Evolutionary conservation across 805 yeast genomes (phyloP).

Genomic region (Cyberlindnera maclurae): DNA sequence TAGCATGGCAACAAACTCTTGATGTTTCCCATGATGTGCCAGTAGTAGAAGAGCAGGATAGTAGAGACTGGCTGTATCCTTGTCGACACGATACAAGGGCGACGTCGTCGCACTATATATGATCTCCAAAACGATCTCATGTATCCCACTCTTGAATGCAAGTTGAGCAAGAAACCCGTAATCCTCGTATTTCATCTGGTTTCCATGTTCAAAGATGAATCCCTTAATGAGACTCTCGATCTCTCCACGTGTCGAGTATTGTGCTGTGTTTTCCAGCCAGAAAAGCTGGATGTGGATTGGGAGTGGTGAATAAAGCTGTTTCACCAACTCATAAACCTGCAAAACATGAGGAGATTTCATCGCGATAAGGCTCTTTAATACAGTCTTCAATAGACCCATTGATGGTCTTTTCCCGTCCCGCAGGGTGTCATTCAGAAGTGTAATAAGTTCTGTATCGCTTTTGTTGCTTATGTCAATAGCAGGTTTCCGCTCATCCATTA

Average conservation of each 20-base stretch:
- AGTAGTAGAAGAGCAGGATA: constrained; percentile 6
- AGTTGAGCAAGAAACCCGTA: constrained; percentile 8
- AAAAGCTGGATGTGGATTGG: constrained; percentile 13
- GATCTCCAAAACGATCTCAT: neutral
- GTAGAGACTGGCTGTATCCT: constrained; percentile 5
- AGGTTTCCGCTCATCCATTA: neutral
- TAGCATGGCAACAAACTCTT: neutral
- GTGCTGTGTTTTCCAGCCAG: constrained; percentile 5
- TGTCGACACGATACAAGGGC: constrained; percentile 2
- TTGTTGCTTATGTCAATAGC: neutral
- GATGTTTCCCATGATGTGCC: neutral
- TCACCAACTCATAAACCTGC: constrained; percentile 10
- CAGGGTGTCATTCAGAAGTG: constrained; percentile 7
- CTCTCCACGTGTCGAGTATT: neutral
- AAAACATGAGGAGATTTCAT: constrained; percentile 10
- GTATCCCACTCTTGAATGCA: constrained; percentile 1
- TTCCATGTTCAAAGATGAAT: constrained; percentile 5
- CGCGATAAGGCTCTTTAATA: constrained; percentile 7
- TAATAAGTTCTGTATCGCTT: constrained; percentile 1
- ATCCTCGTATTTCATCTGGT: constrained; percentile 2
- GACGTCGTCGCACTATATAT: constrained; percentile 8
- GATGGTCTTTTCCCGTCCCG: constrained; percentile 19
- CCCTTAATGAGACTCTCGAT: constrained; percentile 1
- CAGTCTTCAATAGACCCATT: constrained; percentile 3
- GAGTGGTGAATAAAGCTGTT: constrained; percentile 7